A percentile compares a stretch with the other conserved stretches of the same genome.
phyloP scores from a whole-genome alignment of 2,329 filamentous ascomycete species.

The Xylogone sp. region DNA sequence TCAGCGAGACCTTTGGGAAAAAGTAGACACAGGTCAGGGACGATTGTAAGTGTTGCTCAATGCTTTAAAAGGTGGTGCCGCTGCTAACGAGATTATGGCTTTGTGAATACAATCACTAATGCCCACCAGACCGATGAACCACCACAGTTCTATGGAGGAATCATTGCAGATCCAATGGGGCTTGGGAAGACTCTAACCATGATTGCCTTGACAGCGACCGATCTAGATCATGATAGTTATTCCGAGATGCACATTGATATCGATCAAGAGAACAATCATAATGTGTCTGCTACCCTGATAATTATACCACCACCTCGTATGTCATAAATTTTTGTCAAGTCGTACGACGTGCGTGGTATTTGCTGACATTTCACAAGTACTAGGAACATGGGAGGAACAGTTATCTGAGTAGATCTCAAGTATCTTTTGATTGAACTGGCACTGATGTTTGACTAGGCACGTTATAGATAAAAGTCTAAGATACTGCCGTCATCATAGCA shows the following conservation, averaged over 20 bases:
- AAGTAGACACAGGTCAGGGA: conserved; percentile 20
- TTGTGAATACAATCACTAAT: conserved; percentile 79
- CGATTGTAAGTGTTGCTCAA: conserved; percentile 24
- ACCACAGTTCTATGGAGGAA: conserved; percentile 55
- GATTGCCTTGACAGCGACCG: conserved; percentile 27
- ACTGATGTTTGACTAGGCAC: too few species aligned
- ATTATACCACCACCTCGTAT: background rate
- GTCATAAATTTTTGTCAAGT: background rate
- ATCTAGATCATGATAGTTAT: background rate
- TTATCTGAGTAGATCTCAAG: background rate
- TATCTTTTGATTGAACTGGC: background rate
- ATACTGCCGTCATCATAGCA: conserved; percentile 10
- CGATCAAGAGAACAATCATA: background rate
- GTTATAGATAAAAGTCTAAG: background rate
- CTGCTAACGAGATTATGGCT: conserved; percentile 43
- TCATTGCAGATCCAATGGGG: conserved; percentile 54
- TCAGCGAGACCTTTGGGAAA: conserved; percentile 14
- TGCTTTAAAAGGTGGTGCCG: conserved; percentile 20
- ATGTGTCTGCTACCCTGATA: background rate
- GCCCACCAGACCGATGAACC: conserved; percentile 54
- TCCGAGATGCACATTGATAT: background rate
- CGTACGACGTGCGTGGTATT: background rate
- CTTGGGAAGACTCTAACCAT: conserved; percentile 50
- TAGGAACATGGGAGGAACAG: background rate
- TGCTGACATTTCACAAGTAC: background rate